Conservation (phyloP, 371 early-diverging fungal genomes). For the Fennellomyces sp. region DNA sequence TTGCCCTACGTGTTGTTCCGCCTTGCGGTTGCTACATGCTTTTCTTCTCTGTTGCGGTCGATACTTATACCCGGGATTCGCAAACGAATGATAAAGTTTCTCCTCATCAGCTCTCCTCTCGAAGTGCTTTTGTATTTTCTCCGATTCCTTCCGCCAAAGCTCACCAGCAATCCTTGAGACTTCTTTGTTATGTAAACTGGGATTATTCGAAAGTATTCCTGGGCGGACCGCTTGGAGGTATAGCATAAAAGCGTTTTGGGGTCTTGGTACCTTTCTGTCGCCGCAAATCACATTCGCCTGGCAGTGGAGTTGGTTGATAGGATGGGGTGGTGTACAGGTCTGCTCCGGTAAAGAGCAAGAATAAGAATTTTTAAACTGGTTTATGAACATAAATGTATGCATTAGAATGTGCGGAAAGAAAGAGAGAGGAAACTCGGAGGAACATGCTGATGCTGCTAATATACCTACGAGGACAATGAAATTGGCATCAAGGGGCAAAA, state of each 20-base stretch:
- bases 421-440: not conserved
- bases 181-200: not conserved
- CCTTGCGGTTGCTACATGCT: not conserved
- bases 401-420: not conserved
- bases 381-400: not conserved
- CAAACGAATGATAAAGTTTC: not conserved
- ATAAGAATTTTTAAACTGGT: not conserved
- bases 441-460: not conserved
- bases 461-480: not conserved
- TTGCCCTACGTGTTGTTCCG: not conserved
- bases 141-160: not conserved
- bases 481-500: not conserved
- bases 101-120: not conserved
- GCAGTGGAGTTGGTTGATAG: not conserved
- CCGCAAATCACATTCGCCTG: not conserved
- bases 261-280: not conserved
- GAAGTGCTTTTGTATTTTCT: not conserved
- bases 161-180: not conserved
- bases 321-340: not conserved
- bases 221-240: not conserved
- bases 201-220: not conserved
- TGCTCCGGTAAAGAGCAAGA: not conserved
- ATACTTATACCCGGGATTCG: not conserved
- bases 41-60: not conserved
- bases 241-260: not conserved